A percentile compares a stretch with the other conserved stretches of the same genome.
Conservation (phyloP, 768 basidiomycete genomes). For the Panellus pusillus region DNA sequence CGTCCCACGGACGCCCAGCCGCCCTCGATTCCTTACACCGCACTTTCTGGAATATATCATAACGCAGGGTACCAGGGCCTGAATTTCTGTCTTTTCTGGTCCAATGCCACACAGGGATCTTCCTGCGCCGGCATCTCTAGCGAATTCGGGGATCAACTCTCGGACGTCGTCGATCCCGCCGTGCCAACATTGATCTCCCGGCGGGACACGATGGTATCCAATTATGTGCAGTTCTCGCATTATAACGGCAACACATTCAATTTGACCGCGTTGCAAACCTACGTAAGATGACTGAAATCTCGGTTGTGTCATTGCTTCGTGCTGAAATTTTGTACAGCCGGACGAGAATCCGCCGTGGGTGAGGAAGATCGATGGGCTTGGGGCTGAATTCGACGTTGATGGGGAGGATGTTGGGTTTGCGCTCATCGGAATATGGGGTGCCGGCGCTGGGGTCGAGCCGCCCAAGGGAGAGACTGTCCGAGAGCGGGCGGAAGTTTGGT, state of each 20-base stretch:
- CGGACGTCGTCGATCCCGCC: slow-evolving; percentile 17
- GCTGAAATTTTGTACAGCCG: no score
- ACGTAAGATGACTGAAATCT: neutral
- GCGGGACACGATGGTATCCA: slow-evolving; percentile 13
- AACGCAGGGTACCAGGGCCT: slow-evolving; percentile 26
- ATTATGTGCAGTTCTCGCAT: neutral
- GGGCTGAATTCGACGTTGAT: slow-evolving; percentile 18
- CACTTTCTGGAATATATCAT: slow-evolving; percentile 24
- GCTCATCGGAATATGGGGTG: slow-evolving; percentile 25
- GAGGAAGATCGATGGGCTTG: slow-evolving; percentile 14
- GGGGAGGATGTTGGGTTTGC: slow-evolving; percentile 22
- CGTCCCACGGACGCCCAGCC: slow-evolving; percentile 19
- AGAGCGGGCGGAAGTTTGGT: slow-evolving; percentile 30
- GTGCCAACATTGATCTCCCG: slow-evolving; percentile 23
- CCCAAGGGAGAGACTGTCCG: slow-evolving; percentile 22
- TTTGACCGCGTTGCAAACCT: neutral
- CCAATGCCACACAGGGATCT: neutral
- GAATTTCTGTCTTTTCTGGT: slow-evolving; percentile 25
- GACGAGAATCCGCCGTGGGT: slow-evolving; percentile 13
- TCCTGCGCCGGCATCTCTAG: slow-evolving; percentile 11
- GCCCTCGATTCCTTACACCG: slow-evolving; percentile 14
- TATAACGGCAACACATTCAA: neutral
- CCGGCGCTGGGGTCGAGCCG: slow-evolving; percentile 17
- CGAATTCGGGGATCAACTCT: slow-evolving; percentile 17
- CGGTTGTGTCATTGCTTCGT: no score